These are phyloP conservation scores for Xylariaceae sp. DNA, from an alignment of 2,329 filamentous ascomycete species.

Conservation along the genomic window DNA sequence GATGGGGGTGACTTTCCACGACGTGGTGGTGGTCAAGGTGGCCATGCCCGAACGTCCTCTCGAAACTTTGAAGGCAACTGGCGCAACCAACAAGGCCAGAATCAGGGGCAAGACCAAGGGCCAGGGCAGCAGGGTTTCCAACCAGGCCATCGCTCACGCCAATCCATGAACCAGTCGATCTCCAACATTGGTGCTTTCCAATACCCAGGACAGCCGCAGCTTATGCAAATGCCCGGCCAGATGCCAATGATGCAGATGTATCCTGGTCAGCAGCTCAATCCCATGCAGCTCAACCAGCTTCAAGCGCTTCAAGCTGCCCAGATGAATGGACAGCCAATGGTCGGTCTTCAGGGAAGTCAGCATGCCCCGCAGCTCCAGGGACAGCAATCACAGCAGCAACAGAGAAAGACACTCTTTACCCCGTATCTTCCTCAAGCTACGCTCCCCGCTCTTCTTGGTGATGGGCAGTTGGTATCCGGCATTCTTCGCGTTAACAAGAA, in stretches of 20 bases:
- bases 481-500: constrained; percentile 99
- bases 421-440: constrained; percentile 95
- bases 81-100: constrained; percentile 67
- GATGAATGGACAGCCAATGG: constrained; percentile 71
- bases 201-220: constrained; percentile 80
- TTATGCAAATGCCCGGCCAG: constrained; percentile 81
- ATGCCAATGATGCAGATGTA: constrained; percentile 84
- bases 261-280: constrained; percentile 78
- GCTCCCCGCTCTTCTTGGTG: constrained; percentile 80
- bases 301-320: constrained; percentile 89
- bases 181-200: constrained; percentile 82
- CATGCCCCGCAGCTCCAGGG: constrained; percentile 64
- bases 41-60: constrained; percentile 78
- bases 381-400: constrained; percentile 75
- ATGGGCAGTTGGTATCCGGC: constrained; percentile 92
- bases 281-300: constrained; percentile 82
- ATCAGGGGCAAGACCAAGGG: constrained; percentile 62
- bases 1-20: constrained; percentile 66
- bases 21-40: constrained; percentile 61
- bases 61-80: constrained; percentile 98
- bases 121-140: constrained; percentile 71
- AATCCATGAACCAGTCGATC: constrained; percentile 81
- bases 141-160: constrained; percentile 82
- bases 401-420: constrained; percentile 97
- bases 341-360: constrained; percentile 65